Percentiles rank a stretch among this genome's conserved stretches.
Conservation (phyloP, 1,139 yeast genomes). For the Hanseniaspora gamundiae region DNA sequence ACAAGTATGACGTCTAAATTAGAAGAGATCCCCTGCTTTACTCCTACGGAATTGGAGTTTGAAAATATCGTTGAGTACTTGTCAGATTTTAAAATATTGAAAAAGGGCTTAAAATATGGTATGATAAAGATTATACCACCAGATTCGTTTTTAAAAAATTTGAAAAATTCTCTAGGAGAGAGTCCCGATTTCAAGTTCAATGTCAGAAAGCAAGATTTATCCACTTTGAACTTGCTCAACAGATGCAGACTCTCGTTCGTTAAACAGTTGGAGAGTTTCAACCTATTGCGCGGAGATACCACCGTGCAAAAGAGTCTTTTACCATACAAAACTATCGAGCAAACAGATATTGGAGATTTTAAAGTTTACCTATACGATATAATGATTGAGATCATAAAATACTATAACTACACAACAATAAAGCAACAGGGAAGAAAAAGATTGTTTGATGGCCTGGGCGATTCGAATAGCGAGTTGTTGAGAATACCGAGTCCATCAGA, state of each 20-base stretch:
- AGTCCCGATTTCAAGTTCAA: conserved; percentile 42
- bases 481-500: conserved; percentile 3
- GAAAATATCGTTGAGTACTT: conserved; percentile 47
- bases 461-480: background rate
- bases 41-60: conserved; percentile 45
- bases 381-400: conserved; percentile 32
- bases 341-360: background rate
- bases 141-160: conserved; percentile 24
- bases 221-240: conserved; percentile 50
- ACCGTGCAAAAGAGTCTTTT: background rate
- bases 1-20: conserved; percentile 33
- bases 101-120: conserved; percentile 50
- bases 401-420: conserved; percentile 1
- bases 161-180: conserved; percentile 31
- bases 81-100: conserved; percentile 36
- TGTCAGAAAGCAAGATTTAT: conserved; percentile 51
- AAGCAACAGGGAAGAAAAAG: background rate
- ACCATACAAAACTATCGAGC: background rate
- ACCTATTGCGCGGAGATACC: conserved; percentile 31
- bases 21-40: conserved; percentile 67
- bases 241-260: conserved; percentile 51
- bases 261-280: conserved; percentile 46
- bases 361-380: conserved; percentile 42
- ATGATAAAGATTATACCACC: conserved; percentile 61
- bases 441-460: too few species aligned